Evolutionary conservation across 1,284 basidiomycete species (phyloP).

Genomic region (Cryptococcus deneoformans): DNA sequence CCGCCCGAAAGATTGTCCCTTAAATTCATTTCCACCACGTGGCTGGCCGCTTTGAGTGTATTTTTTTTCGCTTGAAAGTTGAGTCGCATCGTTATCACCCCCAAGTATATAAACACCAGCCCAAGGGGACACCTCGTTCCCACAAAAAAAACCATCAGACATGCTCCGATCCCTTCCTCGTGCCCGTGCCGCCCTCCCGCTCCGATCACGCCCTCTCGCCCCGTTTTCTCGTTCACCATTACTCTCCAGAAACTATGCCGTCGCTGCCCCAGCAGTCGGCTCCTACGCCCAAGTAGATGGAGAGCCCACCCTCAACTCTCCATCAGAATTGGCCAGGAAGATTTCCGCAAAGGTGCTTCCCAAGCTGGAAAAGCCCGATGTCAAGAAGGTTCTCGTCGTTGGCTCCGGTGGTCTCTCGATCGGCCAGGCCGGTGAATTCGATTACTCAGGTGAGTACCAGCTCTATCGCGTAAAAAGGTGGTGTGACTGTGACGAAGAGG

Average conservation of each 20-base stretch:
- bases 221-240: conserved; percentile 2
- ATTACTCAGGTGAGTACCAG: conserved; percentile 75
- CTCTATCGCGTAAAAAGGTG: not conserved
- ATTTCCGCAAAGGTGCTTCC: conserved; percentile 86
- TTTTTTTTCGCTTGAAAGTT: no score
- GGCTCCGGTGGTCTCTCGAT: conserved; percentile 96
- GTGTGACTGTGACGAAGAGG: no score
- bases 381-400: conserved; percentile 94
- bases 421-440: conserved; percentile 99
- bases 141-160: not conserved
- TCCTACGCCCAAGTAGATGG: conserved; percentile 63
- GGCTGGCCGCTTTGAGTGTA: no score
- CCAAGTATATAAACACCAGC: no score
- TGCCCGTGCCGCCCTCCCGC: conserved; percentile 2
- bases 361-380: conserved; percentile 73
- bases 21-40: no score
- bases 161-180: conserved; percentile 18
- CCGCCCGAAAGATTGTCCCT: no score
- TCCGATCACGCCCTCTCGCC: conserved; percentile 4
- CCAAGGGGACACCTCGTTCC: no score
- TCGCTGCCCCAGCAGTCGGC: conserved; percentile 75
- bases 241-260: conserved; percentile 50
- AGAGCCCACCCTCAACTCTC: conserved; percentile 82
- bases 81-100: no score
- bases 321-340: conserved; percentile 85